Evolutionary conservation across 2,329 filamentous ascomycete genomes (phyloP), one percentile per base, ranked within the genome.

Genomic region (Talaromyces sp.): DNA sequence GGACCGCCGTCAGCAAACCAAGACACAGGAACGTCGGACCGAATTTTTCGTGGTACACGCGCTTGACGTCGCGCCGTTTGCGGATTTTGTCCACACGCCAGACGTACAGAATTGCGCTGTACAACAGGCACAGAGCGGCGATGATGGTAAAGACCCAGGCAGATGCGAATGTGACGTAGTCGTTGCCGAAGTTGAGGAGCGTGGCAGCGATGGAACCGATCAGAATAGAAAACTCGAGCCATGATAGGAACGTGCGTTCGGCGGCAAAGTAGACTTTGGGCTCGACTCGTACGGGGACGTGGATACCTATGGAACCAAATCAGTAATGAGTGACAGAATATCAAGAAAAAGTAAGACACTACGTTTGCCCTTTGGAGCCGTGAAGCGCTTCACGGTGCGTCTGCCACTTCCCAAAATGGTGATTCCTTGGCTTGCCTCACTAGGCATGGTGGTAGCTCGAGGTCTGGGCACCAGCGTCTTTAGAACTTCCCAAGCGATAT

Each of bases 201-300:
- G 90, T 90, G 8, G 89, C 88, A 13, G 92, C 91, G 68, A 96
- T 93, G 29, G 89, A 89, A 68, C 91, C 91, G 58, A 99, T 87
- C 71, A 97, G 93, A 70, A 98, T 96, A 55, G 90, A 93, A 77
- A 96, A 98, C 76, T 99, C 93, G 69, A 99, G 89, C 92, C 95
- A 99, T 64, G 91, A 90, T 60, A 99, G 83, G 78, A 97, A 99
- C 0, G 95, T 99, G 65, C 95, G 86, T 77, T 99, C 95, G 0
- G 92, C 93, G 24, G 95, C 95, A 72, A 99, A 96, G 75, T 92
- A 96, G 56, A 99, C 95, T 78, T 99, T 99, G 35, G 95, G 95
- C 76, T 99, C 95, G 35, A 99, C 93, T 55, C 95, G 87, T 59
- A 98, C 89, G 14, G 93, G 93, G 26, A 99, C 95, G 70, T 98